Percentiles rank a stretch among this genome's conserved stretches.
phyloP scores from a whole-genome alignment of 768 basidiomycete genomes.

The Fibroporia radiculosa region DNA sequence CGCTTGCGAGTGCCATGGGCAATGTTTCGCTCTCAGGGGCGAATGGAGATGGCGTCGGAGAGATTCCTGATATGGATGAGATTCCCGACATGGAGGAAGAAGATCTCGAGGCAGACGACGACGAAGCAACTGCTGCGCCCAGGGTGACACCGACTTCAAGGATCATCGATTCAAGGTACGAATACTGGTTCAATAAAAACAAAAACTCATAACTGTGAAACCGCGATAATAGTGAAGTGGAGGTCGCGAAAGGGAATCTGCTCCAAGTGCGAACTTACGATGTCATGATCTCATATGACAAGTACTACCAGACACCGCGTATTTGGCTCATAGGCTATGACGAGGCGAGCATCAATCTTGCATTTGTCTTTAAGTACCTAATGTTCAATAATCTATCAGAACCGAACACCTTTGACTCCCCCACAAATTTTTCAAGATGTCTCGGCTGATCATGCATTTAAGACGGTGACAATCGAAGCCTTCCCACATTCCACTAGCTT shows the following conservation, averaged over 20 bases:
- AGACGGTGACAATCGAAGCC: conserved; percentile 96
- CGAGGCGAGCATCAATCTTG: conserved; percentile 50
- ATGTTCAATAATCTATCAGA: conserved; percentile 36
- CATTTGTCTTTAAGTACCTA: not conserved
- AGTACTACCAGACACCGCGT: conserved; percentile 97
- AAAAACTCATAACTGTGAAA: conserved; percentile 4
- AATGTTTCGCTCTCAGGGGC: conserved; percentile 23
- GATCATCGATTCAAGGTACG: conserved; percentile 45
- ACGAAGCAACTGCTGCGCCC: conserved; percentile 71
- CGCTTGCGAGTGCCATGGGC: conserved; percentile 20
- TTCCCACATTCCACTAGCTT: conserved; percentile 91
- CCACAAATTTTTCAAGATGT: conserved; percentile 95
- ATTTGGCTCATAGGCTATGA: conserved; percentile 98
- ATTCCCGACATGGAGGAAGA: conserved; percentile 99
- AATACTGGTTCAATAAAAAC: conserved; percentile 3
- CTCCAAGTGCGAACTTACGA: conserved; percentile 97
- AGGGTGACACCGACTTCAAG: conserved; percentile 27
- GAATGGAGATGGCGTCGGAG: conserved; percentile 25
- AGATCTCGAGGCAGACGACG: conserved; percentile 78
- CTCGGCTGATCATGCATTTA: conserved; percentile 93
- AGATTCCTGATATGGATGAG: conserved; percentile 91
- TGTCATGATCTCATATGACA: conserved; percentile 99
- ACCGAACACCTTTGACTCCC: conserved; percentile 81
- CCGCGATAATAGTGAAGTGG: conserved; percentile 46
- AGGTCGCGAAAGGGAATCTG: conserved; percentile 72